These are phyloP conservation scores for Cercospora janseana DNA, from an alignment of 2,329 filamentous ascomycete genomes.

Conservation along the genomic window DNA sequence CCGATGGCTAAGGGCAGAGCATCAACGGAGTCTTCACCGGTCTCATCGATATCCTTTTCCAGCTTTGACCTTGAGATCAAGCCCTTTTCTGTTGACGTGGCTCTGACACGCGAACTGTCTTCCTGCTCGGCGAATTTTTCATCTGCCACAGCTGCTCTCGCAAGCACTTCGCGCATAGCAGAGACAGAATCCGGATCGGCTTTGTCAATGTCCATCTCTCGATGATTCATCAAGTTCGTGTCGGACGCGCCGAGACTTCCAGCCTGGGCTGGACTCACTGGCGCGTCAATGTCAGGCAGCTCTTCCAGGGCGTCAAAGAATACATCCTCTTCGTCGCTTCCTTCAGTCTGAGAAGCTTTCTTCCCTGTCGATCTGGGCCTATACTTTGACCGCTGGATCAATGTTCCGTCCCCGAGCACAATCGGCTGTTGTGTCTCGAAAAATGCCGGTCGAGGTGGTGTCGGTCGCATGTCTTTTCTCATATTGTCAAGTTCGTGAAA, in stretches of 20 bases:
- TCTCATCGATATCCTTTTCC: no score
- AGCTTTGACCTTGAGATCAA: no score
- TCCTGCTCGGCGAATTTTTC: no score
- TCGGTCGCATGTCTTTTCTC: conserved; percentile 64
- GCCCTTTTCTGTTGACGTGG: no score
- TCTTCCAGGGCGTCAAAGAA: conserved; percentile 35
- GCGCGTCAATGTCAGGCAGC: conserved; percentile 25
- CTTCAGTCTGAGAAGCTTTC: conserved; percentile 16
- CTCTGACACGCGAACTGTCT: no score
- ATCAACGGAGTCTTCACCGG: no score
- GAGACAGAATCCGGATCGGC: conserved; percentile 6
- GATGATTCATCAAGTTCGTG: no score
- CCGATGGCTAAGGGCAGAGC: no score
- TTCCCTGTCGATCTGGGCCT: conserved; percentile 13
- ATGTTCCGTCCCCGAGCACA: conserved; percentile 49
- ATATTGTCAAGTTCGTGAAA: conserved; percentile 69
- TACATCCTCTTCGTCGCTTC: conserved; percentile 36
- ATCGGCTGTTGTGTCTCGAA: conserved; percentile 68
- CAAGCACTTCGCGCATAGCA: conserved; percentile 6
- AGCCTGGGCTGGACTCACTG: no score
- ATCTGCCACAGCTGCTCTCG: no score
- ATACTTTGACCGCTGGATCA: conserved; percentile 15
- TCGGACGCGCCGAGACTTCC: no score
- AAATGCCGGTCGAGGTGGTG: conserved; percentile 67
- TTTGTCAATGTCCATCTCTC: conserved; percentile 8